phyloP scores from a whole-genome alignment of 2,329 filamentous ascomycete genomes.

The Claviceps sorghi region DNA sequence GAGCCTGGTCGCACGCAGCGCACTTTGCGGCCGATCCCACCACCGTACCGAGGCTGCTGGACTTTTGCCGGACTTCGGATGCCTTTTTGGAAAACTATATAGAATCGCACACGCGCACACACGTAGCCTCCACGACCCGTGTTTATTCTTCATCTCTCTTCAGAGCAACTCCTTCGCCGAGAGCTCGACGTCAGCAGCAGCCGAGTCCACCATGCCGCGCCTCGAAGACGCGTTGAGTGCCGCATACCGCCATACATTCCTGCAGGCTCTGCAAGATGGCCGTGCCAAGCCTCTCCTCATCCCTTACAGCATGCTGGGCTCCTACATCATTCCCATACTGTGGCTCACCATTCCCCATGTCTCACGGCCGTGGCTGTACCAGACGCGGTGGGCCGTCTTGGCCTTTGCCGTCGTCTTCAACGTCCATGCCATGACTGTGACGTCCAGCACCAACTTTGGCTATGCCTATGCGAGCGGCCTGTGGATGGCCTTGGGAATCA shows the following conservation, averaged over 20 bases:
- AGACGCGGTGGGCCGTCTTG: slow-evolving; percentile 33
- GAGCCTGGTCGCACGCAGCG: too few relatives aligned
- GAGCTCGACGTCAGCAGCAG: not conserved
- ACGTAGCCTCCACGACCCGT: too few relatives aligned
- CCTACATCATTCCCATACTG: slow-evolving; percentile 33
- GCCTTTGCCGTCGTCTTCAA: slow-evolving; percentile 29
- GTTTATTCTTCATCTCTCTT: too few relatives aligned
- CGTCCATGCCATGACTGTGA: slow-evolving; percentile 23
- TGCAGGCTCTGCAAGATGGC: slow-evolving; percentile 22
- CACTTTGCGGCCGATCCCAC: too few relatives aligned
- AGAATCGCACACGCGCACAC: too few relatives aligned
- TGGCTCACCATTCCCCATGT: slow-evolving; percentile 44
- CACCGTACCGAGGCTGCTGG: too few relatives aligned
- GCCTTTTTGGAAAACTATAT: too few relatives aligned
- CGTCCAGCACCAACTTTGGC: slow-evolving; percentile 37
- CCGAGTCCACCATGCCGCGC: not conserved
- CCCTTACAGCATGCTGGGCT: slow-evolving; percentile 34
- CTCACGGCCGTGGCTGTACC: slow-evolving; percentile 34
- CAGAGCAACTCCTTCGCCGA: too few relatives aligned
- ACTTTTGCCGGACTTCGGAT: too few relatives aligned
- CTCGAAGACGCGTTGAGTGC: slow-evolving; percentile 15
- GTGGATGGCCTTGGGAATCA: slow-evolving; percentile 33
- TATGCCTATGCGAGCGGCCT: slow-evolving; percentile 36
- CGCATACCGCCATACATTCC: slow-evolving; percentile 24
- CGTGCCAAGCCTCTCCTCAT: slow-evolving; percentile 33